These are phyloP conservation scores for Aspergillus tanneri DNA, from an alignment of 2,329 filamentous ascomycete species.

Conservation along the genomic window DNA sequence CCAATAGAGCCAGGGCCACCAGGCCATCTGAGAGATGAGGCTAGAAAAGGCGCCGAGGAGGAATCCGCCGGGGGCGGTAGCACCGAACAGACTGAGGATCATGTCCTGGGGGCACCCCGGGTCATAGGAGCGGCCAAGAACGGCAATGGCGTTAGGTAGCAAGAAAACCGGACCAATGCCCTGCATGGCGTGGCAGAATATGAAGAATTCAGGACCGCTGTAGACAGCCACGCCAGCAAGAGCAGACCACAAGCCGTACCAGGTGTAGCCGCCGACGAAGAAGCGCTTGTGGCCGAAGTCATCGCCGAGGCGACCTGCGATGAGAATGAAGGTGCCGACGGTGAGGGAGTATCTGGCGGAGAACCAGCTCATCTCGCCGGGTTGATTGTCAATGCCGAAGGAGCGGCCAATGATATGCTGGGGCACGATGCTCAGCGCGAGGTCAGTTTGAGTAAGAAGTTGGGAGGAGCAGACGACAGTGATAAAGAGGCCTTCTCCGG, in stretches of 20 bases:
- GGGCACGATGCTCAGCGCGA: constrained; percentile 51
- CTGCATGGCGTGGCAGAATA: constrained; percentile 56
- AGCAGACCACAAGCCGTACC: constrained; percentile 39
- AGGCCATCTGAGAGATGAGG: constrained; percentile 44
- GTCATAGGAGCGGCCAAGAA: constrained; percentile 59
- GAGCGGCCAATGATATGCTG: constrained; percentile 49
- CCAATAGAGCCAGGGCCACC: constrained; percentile 58
- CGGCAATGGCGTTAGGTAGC: constrained; percentile 63
- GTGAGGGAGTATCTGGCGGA: constrained; percentile 58
- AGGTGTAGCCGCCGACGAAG: constrained; percentile 36
- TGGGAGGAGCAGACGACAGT: constrained; percentile 38
- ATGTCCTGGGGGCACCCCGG: constrained; percentile 60
- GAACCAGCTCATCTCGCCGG: constrained; percentile 55
- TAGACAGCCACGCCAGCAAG: constrained; percentile 39
- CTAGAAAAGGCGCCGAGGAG: constrained; percentile 45
- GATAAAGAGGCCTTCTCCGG: constrained; percentile 36
- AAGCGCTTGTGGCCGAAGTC: constrained; percentile 39
- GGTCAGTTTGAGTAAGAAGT: constrained; percentile 50
- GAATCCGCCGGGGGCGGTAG: constrained; percentile 48
- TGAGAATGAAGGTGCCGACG: constrained; percentile 41
- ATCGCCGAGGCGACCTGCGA: constrained; percentile 40
- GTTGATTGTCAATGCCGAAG: constrained; percentile 47
- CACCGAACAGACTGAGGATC: constrained; percentile 56
- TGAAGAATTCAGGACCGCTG: constrained; percentile 50
- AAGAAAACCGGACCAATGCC: constrained; percentile 60